phyloP scores from a whole-genome alignment of 805 yeast genomes.

The Metschnikowia picachoensis region DNA sequence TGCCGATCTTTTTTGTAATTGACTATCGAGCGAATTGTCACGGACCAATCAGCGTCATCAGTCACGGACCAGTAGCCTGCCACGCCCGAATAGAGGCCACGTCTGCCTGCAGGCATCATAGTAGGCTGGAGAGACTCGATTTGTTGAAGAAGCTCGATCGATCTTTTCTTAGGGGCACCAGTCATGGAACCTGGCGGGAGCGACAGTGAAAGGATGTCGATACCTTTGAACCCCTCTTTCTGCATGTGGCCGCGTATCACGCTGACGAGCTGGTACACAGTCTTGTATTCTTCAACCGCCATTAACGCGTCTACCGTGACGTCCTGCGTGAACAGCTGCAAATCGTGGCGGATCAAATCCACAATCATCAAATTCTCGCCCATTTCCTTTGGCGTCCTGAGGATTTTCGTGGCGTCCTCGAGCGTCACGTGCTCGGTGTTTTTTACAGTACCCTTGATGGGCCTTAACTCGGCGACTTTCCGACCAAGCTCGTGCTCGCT shows the following conservation, averaged over 20 bases:
- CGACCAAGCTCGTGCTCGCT: constrained; percentile 12
- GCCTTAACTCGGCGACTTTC: constrained; percentile 71
- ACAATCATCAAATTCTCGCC: constrained; percentile 98
- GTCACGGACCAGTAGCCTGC: constrained; percentile 92
- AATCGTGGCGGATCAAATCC: constrained; percentile 89
- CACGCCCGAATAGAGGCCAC: constrained; percentile 91
- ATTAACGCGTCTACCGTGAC: constrained; percentile 77
- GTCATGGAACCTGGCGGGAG: constrained; percentile 99
- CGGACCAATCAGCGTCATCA: constrained; percentile 93
- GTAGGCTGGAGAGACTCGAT: constrained; percentile 46
- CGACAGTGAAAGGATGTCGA: constrained; percentile 73
- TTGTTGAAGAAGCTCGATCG: constrained; percentile 73
- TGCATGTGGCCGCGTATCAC: constrained; percentile 68
- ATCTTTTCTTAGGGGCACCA: constrained; percentile 95
- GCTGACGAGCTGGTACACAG: constrained; percentile 88
- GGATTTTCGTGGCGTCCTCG: constrained; percentile 56
- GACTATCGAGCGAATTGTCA: constrained; percentile 80
- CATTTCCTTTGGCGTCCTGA: constrained; percentile 84
- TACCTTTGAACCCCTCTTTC: constrained; percentile 49
- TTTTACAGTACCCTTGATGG: constrained; percentile 93
- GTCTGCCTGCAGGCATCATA: constrained; percentile 42
- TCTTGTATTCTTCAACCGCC: constrained; percentile 88
- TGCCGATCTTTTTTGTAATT: constrained; percentile 51
- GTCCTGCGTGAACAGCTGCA: constrained; percentile 58
- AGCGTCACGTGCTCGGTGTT: constrained; percentile 52